A percentile compares a stretch with the other conserved stretches of the same genome.
Evolutionary conservation across 352 stramenopile species (phyloP).

Genomic region (Phytophthora sojae): DNA sequence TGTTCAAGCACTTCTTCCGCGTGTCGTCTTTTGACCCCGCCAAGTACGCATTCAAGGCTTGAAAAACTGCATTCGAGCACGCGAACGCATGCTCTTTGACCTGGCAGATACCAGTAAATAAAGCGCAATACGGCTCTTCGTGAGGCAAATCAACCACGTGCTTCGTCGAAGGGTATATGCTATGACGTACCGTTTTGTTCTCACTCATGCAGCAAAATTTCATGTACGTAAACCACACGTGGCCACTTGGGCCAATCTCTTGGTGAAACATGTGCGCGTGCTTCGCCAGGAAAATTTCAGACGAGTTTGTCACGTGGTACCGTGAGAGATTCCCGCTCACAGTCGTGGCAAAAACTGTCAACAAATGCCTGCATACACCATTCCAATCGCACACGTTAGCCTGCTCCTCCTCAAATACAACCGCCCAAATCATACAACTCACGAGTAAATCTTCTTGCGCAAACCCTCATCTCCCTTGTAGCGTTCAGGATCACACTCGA

Average conservation of each 20-base stretch:
- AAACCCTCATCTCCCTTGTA: slow-evolving; percentile 48
- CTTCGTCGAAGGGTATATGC: not conserved
- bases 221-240: slow-evolving; percentile 74
- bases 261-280: slow-evolving; percentile 51
- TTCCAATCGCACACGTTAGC: slow-evolving; percentile 4
- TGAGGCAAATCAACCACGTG: not conserved
- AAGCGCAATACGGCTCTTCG: not conserved
- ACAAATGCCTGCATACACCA: slow-evolving; percentile 52
- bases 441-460: slow-evolving; percentile 77
- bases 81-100: slow-evolving; percentile 74
- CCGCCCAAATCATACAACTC: slow-evolving; percentile 13
- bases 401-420: not conserved
- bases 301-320: slow-evolving; percentile 75
- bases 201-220: slow-evolving; percentile 71
- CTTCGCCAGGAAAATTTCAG: slow-evolving; percentile 58
- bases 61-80: slow-evolving; percentile 56
- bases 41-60: slow-evolving; percentile 51
- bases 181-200: slow-evolving; percentile 70
- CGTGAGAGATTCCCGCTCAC: slow-evolving; percentile 66
- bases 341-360: slow-evolving; percentile 67
- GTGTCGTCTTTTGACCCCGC: slow-evolving; percentile 48
- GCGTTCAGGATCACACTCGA: slow-evolving; percentile 60
- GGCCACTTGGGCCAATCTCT: slow-evolving; percentile 62
- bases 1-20: slow-evolving; percentile 76
- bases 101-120: slow-evolving; percentile 33